A percentile compares a stretch with the other conserved stretches of the same genome.
Evolutionary conservation across 495 filamentous ascomycete species (phyloP).

Genomic region (Penicillium angulare): DNA sequence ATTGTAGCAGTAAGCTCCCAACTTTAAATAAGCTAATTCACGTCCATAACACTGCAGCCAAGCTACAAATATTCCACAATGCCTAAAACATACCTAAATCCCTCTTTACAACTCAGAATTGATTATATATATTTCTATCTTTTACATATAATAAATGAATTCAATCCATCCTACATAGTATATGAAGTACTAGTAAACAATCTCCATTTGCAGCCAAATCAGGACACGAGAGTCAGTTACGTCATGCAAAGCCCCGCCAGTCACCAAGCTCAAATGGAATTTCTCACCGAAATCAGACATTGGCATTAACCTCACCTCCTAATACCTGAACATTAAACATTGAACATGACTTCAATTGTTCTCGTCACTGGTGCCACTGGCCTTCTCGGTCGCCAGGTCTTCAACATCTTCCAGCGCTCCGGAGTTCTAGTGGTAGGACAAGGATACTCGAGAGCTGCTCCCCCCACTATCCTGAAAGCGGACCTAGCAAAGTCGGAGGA

Average conservation of each 20-base stretch:
- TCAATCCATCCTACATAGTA: too few relatives aligned
- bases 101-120: too few relatives aligned
- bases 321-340: background rate
- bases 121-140: too few relatives aligned
- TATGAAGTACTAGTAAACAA: background rate
- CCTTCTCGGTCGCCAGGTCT: slow-evolving; percentile 76
- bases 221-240: slow-evolving; percentile 25
- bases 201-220: background rate
- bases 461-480: slow-evolving; percentile 71
- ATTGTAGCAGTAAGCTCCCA: too few relatives aligned
- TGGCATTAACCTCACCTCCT: background rate
- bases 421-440: slow-evolving; percentile 82
- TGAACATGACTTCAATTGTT: slow-evolving; percentile 64
- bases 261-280: slow-evolving; percentile 1
- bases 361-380: slow-evolving; percentile 87
- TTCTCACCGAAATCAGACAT: slow-evolving; percentile 2
- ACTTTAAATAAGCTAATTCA: too few relatives aligned
- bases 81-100: too few relatives aligned
- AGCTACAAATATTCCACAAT: too few relatives aligned
- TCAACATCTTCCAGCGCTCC: slow-evolving; percentile 66
- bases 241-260: slow-evolving; percentile 23
- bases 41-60: too few relatives aligned
- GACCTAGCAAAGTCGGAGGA: slow-evolving; percentile 63
- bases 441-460: slow-evolving; percentile 69
- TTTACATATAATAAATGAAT: background rate